A percentile compares a stretch with the other conserved stretches of the same genome.
Conservation (phyloP, 331 rosid genomes). For the Cydonia oblonga region DNA sequence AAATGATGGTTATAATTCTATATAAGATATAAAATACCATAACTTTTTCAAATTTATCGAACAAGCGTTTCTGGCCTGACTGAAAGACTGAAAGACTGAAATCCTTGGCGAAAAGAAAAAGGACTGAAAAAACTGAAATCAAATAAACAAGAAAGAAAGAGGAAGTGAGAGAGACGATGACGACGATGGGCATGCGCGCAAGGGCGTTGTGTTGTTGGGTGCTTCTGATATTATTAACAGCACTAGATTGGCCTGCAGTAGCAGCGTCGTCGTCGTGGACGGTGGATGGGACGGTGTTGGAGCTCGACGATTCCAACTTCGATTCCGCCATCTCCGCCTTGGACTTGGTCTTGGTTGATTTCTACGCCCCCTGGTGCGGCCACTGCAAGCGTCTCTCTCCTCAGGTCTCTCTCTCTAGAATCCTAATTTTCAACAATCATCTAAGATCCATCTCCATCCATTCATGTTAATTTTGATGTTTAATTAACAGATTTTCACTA, state of each 20-base stretch:
- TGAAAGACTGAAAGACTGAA: no score
- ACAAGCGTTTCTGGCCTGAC: no score
- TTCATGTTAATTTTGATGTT: neutral
- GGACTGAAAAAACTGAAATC: neutral
- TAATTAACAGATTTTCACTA: neutral
- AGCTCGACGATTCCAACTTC: conserved; percentile 48
- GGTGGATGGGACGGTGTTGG: conserved; percentile 45
- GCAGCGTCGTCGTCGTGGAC: conserved; percentile 1
- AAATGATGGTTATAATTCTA: no score
- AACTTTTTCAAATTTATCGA: no score
- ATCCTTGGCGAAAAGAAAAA: neutral
- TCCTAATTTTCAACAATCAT: neutral
- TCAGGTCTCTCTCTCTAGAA: conserved; percentile 20
- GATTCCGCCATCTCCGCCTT: conserved; percentile 43
- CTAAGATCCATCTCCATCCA: neutral
- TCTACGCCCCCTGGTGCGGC: conserved; percentile 62
- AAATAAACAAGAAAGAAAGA: neutral
- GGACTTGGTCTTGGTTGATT: conserved; percentile 38
- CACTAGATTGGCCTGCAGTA: neutral
- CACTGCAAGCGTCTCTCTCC: conserved; percentile 64
- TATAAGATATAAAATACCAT: no score
- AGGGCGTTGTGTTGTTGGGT: neutral
- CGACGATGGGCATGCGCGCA: neutral
- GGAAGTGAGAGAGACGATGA: neutral
- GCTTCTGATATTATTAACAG: neutral